phyloP scores from a whole-genome alignment of 2,329 filamentous ascomycete genomes.

The Zasmidium citrigriseum region DNA sequence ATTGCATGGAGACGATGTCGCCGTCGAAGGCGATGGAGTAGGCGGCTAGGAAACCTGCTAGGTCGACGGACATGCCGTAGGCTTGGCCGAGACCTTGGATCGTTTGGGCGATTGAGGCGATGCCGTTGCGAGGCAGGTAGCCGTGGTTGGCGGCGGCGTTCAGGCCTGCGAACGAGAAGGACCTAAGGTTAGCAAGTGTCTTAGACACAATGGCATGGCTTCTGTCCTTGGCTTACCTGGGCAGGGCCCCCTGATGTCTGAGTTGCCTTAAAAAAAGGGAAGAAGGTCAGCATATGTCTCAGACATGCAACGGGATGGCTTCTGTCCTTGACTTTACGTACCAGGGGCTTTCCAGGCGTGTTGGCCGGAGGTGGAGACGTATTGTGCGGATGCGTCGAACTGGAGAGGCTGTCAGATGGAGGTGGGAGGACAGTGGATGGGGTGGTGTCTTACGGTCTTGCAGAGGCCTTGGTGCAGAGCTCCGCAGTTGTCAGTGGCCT shows the following conservation, averaged over 20 bases:
- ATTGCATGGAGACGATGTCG: slow-evolving; percentile 6
- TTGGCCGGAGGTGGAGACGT: slow-evolving; percentile 10
- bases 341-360: slow-evolving; percentile 7
- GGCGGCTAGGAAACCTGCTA: not conserved
- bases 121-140: slow-evolving; percentile 29
- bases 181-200: too few relatives aligned
- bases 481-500: slow-evolving; percentile 12
- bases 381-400: slow-evolving; percentile 7
- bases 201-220: too few relatives aligned
- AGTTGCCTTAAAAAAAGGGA: too few relatives aligned
- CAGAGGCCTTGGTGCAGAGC: slow-evolving; percentile 1
- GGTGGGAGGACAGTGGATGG: too few relatives aligned
- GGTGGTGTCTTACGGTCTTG: too few relatives aligned
- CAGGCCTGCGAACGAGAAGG: slow-evolving; percentile 25
- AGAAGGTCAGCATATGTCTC: too few relatives aligned
- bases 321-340: too few relatives aligned
- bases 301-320: too few relatives aligned
- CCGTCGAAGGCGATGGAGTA: not conserved
- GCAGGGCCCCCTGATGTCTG: too few relatives aligned
- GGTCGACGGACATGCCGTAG: slow-evolving; percentile 29
- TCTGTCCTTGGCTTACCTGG: slow-evolving; percentile 22
- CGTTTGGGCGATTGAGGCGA: slow-evolving; percentile 27
- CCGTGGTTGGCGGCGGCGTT: too few relatives aligned
- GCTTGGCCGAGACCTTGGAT: slow-evolving; percentile 22
- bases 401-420: too few relatives aligned